Percentiles rank a stretch among this genome's conserved stretches.
Evolutionary conservation across 805 yeast genomes (phyloP).

Genomic region (Kluyveromyces dobzhanskii): DNA sequence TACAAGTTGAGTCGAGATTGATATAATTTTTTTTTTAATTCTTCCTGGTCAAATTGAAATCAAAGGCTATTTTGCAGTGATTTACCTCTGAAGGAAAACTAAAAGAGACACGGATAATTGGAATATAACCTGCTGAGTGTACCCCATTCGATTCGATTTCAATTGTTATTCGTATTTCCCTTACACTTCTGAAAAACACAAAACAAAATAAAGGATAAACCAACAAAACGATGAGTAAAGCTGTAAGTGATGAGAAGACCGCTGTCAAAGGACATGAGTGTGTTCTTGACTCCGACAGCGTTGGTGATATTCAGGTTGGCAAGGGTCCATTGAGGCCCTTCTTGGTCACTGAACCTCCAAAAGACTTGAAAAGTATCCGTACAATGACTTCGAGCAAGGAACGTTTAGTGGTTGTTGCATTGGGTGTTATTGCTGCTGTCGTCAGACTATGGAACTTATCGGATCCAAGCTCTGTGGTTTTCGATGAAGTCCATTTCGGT

Average conservation of each 20-base stretch:
- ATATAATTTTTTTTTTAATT: too few relatives aligned
- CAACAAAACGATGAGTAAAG: too few relatives aligned
- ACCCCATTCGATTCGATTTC: too few relatives aligned
- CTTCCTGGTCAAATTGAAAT: too few relatives aligned
- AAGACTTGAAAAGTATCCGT: conserved; percentile 34
- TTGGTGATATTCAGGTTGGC: conserved; percentile 38
- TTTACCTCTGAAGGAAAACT: too few relatives aligned
- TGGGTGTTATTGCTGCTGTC: conserved; percentile 43
- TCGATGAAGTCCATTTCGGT: conserved; percentile 93
- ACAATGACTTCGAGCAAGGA: conserved; percentile 33
- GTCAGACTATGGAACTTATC: conserved; percentile 57
- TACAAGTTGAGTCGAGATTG: too few relatives aligned
- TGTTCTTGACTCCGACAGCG: conserved; percentile 24
- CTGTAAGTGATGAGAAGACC: background rate
- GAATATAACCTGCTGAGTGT: too few relatives aligned
- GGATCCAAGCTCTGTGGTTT: conserved; percentile 75
- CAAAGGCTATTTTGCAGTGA: too few relatives aligned
- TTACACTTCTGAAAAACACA: too few relatives aligned
- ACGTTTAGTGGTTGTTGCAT: conserved; percentile 31
- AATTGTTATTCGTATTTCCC: too few relatives aligned
- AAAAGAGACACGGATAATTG: too few relatives aligned
- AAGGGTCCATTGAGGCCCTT: conserved; percentile 49
- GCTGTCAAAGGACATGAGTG: conserved; percentile 4
- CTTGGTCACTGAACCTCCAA: conserved; percentile 44
- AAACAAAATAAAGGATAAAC: too few relatives aligned